Percentiles rank a stretch among this genome's conserved stretches.
Evolutionary conservation across 805 yeast species (phyloP).

Genomic region (Priceomyces medius): DNA sequence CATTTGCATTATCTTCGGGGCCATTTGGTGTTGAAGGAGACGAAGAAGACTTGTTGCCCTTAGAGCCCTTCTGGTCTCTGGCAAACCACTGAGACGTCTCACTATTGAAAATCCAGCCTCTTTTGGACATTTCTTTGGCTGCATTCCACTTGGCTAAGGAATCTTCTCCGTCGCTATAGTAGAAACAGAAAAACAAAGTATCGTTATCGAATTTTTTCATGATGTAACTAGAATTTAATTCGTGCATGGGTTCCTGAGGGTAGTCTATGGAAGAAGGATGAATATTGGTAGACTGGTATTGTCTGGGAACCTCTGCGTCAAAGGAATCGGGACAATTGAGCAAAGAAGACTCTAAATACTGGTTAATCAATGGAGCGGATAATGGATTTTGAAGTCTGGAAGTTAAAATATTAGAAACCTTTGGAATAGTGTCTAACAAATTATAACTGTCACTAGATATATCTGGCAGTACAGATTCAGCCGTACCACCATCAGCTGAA

Average conservation of each 20-base stretch:
- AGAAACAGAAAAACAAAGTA: slow-evolving; percentile 88
- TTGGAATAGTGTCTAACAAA: slow-evolving; percentile 20
- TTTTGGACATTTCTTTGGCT: slow-evolving; percentile 71
- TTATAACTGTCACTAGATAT: slow-evolving; percentile 10
- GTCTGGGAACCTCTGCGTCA: slow-evolving; percentile 82
- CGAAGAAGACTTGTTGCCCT: slow-evolving; percentile 15
- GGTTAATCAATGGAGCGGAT: slow-evolving; percentile 51
- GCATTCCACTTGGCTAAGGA: slow-evolving; percentile 48
- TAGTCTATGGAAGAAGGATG: slow-evolving; percentile 88
- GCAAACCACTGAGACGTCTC: slow-evolving; percentile 80
- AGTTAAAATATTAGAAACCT: slow-evolving; percentile 30
- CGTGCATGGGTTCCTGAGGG: slow-evolving; percentile 81
- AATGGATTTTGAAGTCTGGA: slow-evolving; percentile 52
- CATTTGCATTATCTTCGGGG: slow-evolving; percentile 8
- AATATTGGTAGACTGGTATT: slow-evolving; percentile 73
- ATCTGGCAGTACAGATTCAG: slow-evolving; percentile 18
- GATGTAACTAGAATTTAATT: slow-evolving; percentile 57
- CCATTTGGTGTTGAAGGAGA: slow-evolving; percentile 10
- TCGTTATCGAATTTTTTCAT: slow-evolving; percentile 77
- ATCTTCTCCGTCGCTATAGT: slow-evolving; percentile 56
- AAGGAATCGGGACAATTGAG: slow-evolving; percentile 91
- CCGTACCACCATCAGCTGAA: neutral
- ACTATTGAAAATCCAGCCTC: slow-evolving; percentile 82
- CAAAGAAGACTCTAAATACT: slow-evolving; percentile 71
- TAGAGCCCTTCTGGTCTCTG: slow-evolving; percentile 55